phyloP scores from a whole-genome alignment of 192 early-diverging fungal genomes.

The Blastocladiella britannica region DNA sequence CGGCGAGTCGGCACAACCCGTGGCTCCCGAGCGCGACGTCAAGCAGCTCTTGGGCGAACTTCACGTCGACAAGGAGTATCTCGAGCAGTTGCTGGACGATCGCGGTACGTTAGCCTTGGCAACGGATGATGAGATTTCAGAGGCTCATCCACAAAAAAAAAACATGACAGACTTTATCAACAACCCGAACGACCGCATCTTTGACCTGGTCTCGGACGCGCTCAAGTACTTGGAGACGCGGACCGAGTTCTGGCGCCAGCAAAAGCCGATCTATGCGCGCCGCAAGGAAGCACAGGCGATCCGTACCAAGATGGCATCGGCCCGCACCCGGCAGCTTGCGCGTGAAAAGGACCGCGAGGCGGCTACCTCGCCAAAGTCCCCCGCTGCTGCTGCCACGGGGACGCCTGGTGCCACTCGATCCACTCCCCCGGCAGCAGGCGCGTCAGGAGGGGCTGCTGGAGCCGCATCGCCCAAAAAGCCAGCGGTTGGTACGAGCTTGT shows the following conservation, averaged over 20 bases:
- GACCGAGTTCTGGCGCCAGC: conserved; percentile 36
- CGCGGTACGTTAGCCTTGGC: conserved; percentile 9
- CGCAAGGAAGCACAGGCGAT: conserved; percentile 5
- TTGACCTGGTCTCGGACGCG: conserved; percentile 23
- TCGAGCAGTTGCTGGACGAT: conserved; percentile 17
- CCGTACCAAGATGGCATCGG: conserved; percentile 2
- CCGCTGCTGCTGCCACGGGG: background rate
- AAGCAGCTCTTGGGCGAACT: conserved; percentile 13
- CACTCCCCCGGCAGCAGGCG: no score
- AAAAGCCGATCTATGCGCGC: conserved; percentile 32
- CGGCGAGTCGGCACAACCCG: background rate
- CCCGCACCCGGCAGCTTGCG: background rate
- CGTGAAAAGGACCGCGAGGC: background rate
- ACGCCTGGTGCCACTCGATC: background rate
- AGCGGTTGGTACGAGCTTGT: no score
- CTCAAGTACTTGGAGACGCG: conserved; percentile 23
- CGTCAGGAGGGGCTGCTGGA: no score
- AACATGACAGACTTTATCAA: conserved; percentile 22
- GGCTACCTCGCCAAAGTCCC: background rate
- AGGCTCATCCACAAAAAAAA: no score
- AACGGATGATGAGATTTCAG: no score
- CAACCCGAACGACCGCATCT: conserved; percentile 22
- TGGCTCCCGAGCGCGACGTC: background rate
- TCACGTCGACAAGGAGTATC: conserved; percentile 19
- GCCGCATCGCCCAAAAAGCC: background rate